Evolutionary conservation across 345 rosid species (phyloP).

Genomic region (Ricinus communis): DNA sequence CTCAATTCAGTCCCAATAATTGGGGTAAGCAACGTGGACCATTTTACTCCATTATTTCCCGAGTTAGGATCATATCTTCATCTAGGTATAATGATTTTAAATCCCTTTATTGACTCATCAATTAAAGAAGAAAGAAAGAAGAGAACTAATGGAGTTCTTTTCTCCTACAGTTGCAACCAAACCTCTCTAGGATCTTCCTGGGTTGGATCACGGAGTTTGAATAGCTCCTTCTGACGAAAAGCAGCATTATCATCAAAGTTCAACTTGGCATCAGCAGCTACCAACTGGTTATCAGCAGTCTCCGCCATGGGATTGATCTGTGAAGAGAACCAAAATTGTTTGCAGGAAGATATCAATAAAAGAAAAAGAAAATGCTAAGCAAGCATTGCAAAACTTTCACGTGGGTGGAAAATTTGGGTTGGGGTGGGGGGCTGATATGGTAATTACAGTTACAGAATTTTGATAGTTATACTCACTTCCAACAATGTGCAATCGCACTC

Average conservation of each 20-base stretch:
- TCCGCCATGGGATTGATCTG: slow-evolving; percentile 99
- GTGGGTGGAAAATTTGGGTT: not conserved
- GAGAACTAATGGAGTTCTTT: not conserved
- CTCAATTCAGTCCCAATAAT: not conserved
- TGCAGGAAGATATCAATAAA: slow-evolving; percentile 12
- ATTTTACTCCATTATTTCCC: not conserved
- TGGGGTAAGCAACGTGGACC: not conserved
- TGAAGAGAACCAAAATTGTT: slow-evolving; percentile 8
- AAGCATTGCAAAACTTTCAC: not conserved
- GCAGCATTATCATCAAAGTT: slow-evolving; percentile 99
- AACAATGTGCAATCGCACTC: slow-evolving; percentile 84
- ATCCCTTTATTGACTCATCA: not conserved
- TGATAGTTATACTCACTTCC: slow-evolving; percentile 66
- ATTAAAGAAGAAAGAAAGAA: not conserved
- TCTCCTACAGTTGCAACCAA: slow-evolving; percentile 8
- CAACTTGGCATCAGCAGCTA: slow-evolving; percentile 99
- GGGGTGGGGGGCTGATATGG: not conserved
- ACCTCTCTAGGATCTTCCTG: slow-evolving; percentile 99
- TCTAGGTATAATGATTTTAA: not conserved
- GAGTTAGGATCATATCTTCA: not conserved
- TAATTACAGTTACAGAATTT: not conserved
- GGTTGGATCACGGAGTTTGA: slow-evolving; percentile 82
- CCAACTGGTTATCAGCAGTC: slow-evolving; percentile 76
- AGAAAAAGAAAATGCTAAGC: not conserved
- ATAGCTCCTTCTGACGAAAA: slow-evolving; percentile 79